Evolutionary conservation across 345 rosid species (phyloP), one percentile per base, ranked within the genome.

Genomic region (Barbarea vulgaris): DNA sequence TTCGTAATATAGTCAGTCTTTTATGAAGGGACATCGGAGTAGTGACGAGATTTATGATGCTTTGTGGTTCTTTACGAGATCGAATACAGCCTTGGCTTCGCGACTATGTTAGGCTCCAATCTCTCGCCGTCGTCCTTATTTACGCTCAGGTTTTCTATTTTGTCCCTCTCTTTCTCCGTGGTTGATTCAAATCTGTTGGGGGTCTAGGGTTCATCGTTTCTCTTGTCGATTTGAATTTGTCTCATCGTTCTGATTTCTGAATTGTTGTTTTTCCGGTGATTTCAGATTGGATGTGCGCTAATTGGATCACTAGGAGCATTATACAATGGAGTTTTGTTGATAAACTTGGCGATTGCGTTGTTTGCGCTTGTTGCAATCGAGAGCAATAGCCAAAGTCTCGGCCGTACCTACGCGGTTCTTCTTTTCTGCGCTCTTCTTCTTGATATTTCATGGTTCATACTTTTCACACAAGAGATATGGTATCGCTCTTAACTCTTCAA

Each of bases 291-390:
- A 3, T 89, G 97, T 75, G 89, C 98, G 6, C 73, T 93, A 79
- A 84, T 91, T 58, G 97, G 98, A 80, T 89, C 97, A 8, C 79
- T 91, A 2, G 97, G 98, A 3, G 96, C 98, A 69, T 83, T 85
- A 76, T 89, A 87, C 88, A 93, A 89, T 54, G 98, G 98, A 34
- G 91, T 91, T 1, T 75, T 87, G 81, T 66, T 93, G 21, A 82
- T 87, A 19, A 86, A 89, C 75, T 78, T 94, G 59, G 88, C 77
- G 65, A 88, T 94, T 27, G 89, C 97, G 4, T 81, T 93, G 71
- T 93, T 91, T 52, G 96, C 97, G 7, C 86, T 93, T 50, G 96
- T 91, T 2, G 97, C 96, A 31, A 89, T 91, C 54, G 97, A 88
- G 78, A 93, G 94, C 57, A 86, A 88, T 81, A 88, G 93, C 74